These are phyloP conservation scores for Leersia perrieri DNA, from an alignment of 176 grass and related monocot species.

Conservation along the genomic window DNA sequence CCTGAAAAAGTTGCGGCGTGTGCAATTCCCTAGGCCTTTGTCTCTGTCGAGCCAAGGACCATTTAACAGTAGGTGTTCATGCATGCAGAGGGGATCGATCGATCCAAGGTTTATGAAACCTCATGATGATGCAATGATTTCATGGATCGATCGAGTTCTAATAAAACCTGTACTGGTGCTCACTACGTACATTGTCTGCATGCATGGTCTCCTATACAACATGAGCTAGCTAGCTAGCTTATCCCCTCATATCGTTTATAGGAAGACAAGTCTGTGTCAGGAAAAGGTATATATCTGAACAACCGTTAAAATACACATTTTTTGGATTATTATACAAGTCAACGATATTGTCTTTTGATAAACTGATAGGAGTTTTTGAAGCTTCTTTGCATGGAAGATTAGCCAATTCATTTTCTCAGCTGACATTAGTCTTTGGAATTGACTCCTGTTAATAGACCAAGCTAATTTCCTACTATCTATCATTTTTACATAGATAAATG, in stretches of 20 bases:
- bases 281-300: not conserved
- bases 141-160: conserved; percentile 7
- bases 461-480: not conserved
- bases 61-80: not conserved
- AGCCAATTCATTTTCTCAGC: not conserved
- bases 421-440: not conserved
- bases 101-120: not conserved
- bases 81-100: not conserved
- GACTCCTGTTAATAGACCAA: not conserved
- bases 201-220: not conserved
- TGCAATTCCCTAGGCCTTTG: conserved; percentile 43
- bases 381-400: not conserved
- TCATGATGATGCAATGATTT: conserved; percentile 58
- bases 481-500: not conserved
- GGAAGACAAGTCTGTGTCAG: conserved; percentile 17
- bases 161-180: not conserved
- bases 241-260: not conserved
- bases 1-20: not conserved
- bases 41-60: conserved; percentile 27
- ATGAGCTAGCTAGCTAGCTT: not conserved
- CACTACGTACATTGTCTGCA: not conserved
- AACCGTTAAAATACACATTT: conserved; percentile 14
- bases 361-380: too few relatives aligned
- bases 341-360: not conserved
- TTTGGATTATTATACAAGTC: not conserved